Evolutionary conservation across 164 flowering plant genomes (phyloP).

Genomic region (Berberis thunbergii): DNA sequence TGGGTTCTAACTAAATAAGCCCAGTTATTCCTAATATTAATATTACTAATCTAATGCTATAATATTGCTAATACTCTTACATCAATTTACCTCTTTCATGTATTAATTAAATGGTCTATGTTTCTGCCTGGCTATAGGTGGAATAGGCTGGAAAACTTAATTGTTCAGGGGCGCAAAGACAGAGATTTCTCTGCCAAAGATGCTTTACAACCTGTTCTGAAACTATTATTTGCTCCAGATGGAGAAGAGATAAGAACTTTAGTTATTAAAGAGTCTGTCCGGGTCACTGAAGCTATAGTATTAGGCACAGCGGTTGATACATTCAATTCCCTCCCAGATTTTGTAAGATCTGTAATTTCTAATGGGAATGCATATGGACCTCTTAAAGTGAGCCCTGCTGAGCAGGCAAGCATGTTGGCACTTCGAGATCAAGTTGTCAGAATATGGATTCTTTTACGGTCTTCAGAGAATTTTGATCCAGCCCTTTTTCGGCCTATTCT

Average conservation of each 20-base stretch:
- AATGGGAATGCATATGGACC: constrained; percentile 39
- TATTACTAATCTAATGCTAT: too few relatives aligned
- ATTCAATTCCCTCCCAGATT: constrained; percentile 45
- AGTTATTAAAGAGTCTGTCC: constrained; percentile 74
- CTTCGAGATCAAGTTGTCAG: constrained; percentile 77
- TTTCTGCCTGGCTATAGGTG: constrained; percentile 46
- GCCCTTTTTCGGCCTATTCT: constrained; percentile 73
- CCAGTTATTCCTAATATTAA: too few relatives aligned
- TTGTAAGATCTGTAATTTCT: constrained; percentile 34
- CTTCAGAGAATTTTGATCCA: constrained; percentile 79
- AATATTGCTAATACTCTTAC: too few relatives aligned
- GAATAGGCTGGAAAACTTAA: constrained; percentile 94
- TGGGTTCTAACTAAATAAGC: too few relatives aligned
- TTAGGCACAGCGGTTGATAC: constrained; percentile 58
- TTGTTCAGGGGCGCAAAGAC: constrained; percentile 82
- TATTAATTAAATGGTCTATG: not conserved
- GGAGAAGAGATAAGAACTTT: constrained; percentile 68
- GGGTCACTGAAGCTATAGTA: constrained; percentile 73
- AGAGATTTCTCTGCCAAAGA: constrained; percentile 87
- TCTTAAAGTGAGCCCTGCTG: constrained; percentile 37
- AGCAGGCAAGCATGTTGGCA: constrained; percentile 52
- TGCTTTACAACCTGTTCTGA: constrained; percentile 90
- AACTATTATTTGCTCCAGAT: constrained; percentile 69
- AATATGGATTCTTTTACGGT: constrained; percentile 66
- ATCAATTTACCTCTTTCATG: not conserved